Base-by-base conservation (phyloP, 2,329 filamentous ascomycete species). In the Verticillium tricorpus region DNA sequence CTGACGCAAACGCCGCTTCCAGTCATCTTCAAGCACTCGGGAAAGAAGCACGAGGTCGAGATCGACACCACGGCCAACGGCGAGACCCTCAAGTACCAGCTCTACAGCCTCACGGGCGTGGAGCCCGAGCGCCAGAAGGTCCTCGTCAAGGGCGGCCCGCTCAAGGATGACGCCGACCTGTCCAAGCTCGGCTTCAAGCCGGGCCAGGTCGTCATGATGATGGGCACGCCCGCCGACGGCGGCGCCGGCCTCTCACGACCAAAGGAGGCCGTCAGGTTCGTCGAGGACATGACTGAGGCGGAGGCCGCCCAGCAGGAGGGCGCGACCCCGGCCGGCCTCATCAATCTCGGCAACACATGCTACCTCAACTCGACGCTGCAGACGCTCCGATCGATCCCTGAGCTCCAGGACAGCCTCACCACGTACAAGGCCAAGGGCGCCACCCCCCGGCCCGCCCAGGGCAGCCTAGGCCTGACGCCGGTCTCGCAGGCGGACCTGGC, bases 361-460 rank as follows among this genome's bases (percentile, higher is more conserved):
- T 99, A 99, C 74, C 88, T 98, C 71, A 99, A 99, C 82, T 95
- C 95, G 58, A 97, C 94, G 0, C 82, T 99, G n/a, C 96, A 99
- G 76, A 90, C 92, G 4, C 80, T 99, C 67, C 88, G 91, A 65
- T 85, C 89, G 60, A 92, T 99, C 63, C 95, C 95, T 9, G 95
- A 99, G 78, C 85, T 99, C 39, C 92, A 97, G 71, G 82, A 91
- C 39, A 86, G 92, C 68, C 83, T 99, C 56, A 72, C 80, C 63
- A 86, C 83, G 57, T 96, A 82, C 68, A 73, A 76, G 63, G 64
- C 65, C 11, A 64, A 69, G 52, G 62, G 65, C n/a, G 85, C 87
- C 17, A 80, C 85, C 65, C 92, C 97, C 72, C 78, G 97, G 64
- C 91, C 91, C 3, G 83, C 83, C 58, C 39, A 31, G 14, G 37